Conservation (phyloP, 768 basidiomycete species). For the Kwoniella dejecticola region DNA sequence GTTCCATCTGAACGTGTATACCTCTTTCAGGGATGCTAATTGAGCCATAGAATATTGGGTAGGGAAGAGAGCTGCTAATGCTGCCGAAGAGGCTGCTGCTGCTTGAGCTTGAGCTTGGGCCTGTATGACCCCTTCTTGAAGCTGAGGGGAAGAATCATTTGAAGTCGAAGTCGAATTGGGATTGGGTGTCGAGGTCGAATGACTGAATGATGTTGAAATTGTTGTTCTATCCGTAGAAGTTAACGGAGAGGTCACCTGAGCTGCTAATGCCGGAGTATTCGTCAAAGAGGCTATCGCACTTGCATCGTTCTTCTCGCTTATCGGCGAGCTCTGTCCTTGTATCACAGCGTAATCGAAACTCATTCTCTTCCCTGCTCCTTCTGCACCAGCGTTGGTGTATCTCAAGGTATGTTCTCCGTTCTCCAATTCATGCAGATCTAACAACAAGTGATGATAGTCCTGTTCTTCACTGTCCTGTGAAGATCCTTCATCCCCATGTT, state of each 20-base stretch:
- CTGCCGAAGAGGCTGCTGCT: conserved; percentile 1
- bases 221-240: not conserved
- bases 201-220: not conserved
- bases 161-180: no score
- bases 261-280: not conserved
- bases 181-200: no score
- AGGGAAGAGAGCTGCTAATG: conserved; percentile 12
- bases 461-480: conserved; percentile 1
- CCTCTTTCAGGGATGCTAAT: conserved; percentile 11
- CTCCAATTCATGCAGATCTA: conserved; percentile 26
- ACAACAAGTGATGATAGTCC: conserved; percentile 21
- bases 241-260: not conserved
- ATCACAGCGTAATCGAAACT: conserved; percentile 38
- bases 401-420: conserved; percentile 24
- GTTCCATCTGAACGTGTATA: conserved; percentile 33
- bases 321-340: not conserved
- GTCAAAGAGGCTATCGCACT: not conserved
- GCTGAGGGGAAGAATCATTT: not conserved
- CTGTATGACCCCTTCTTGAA: not conserved
- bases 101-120: not conserved
- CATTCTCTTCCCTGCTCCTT: conserved; percentile 19
- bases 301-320: not conserved
- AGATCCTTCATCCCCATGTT: conserved; percentile 19
- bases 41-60: conserved; percentile 17
- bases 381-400: conserved; percentile 15